Evolutionary conservation across 176 grass and related monocot species (phyloP).

Genomic region (Urochloa ruziziensis): DNA sequence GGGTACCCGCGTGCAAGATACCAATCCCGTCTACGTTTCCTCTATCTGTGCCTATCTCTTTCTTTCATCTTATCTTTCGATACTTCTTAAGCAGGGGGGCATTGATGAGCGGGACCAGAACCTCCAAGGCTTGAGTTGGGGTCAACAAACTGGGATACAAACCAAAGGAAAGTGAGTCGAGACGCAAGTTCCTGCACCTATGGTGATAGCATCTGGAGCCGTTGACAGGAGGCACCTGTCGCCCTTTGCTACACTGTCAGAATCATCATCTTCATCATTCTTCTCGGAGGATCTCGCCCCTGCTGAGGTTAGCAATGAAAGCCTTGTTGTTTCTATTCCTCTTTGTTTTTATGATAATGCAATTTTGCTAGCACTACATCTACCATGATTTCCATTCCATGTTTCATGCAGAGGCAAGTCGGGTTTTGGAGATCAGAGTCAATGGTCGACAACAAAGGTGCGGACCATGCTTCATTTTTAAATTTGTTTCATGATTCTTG

Average conservation of each 20-base stretch:
- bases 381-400: conserved; percentile 10
- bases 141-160: neutral
- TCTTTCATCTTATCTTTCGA: neutral
- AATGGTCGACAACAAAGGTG: conserved; percentile 37
- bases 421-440: conserved; percentile 64
- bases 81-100: conserved; percentile 18
- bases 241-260: conserved; percentile 24
- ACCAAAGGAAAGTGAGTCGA: neutral
- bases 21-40: neutral
- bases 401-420: conserved; percentile 41
- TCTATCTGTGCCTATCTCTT: neutral
- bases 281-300: conserved; percentile 52
- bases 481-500: conserved; percentile 7
- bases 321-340: neutral
- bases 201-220: conserved; percentile 50
- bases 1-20: neutral
- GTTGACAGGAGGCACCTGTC: conserved; percentile 48
- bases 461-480: conserved; percentile 16
- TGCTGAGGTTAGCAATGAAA: conserved; percentile 35
- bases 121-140: conserved; percentile 18
- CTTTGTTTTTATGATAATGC: neutral
- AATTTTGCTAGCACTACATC: neutral
- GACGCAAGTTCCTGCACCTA: neutral
- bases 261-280: conserved; percentile 48
- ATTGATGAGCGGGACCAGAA: neutral